Conservation (phyloP, 257 asterid genomes). For the Solanum chiquidenum region DNA sequence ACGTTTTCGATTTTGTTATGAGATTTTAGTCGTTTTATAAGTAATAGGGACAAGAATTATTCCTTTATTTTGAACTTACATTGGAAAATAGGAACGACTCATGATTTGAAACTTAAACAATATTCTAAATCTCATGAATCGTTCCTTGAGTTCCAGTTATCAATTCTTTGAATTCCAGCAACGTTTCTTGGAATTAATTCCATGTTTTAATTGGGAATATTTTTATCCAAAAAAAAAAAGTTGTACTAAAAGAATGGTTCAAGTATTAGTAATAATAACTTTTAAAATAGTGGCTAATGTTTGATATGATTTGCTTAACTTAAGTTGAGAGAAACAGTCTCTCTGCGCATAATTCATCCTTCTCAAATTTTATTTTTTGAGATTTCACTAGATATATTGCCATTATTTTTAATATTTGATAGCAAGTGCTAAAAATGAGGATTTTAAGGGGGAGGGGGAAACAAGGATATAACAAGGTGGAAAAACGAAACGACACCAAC, state of each 20-base stretch:
- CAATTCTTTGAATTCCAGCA: not conserved
- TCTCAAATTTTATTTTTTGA: no score
- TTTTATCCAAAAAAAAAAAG: not conserved
- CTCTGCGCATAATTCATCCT: not conserved
- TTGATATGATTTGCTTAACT: not conserved
- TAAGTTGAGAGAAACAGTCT: not conserved
- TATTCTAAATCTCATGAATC: not conserved
- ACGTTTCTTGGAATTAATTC: not conserved
- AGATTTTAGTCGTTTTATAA: not conserved
- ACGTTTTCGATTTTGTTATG: not conserved
- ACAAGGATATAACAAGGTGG: not conserved
- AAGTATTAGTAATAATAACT: not conserved
- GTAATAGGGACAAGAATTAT: not conserved
- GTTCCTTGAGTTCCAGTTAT: not conserved
- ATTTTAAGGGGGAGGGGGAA: not conserved
- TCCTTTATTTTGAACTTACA: not conserved
- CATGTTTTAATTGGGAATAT: not conserved
- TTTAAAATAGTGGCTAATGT: not conserved
- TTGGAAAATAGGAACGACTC: not conserved
- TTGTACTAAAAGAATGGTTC: not conserved
- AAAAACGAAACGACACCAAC: not conserved
- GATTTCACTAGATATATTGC: no score
- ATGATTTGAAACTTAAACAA: not conserved
- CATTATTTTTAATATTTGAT: not conserved
- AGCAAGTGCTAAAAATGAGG: not conserved